These are phyloP conservation scores for Pichia norvegensis DNA, from an alignment of 1,139 yeast species.

Conservation along the genomic window DNA sequence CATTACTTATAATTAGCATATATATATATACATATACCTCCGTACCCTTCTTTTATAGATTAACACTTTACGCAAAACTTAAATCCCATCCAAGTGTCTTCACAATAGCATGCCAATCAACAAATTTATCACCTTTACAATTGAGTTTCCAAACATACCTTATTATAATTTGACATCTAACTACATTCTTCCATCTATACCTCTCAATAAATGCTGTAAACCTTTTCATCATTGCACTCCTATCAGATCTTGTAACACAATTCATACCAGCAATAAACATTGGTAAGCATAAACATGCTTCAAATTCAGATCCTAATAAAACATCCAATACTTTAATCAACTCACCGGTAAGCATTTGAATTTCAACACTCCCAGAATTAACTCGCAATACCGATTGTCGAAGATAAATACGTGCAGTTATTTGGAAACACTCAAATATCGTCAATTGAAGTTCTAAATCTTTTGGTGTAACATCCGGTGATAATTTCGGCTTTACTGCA, in stretches of 20 bases:
- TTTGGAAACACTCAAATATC: conserved; percentile 63
- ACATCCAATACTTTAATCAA: conserved; percentile 52
- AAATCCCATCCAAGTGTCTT: conserved; percentile 69
- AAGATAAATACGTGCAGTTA: conserved; percentile 61
- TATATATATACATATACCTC: not conserved
- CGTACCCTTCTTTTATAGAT: not conserved
- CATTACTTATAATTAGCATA: not conserved
- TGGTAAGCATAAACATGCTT: conserved; percentile 68
- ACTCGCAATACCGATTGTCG: conserved; percentile 54
- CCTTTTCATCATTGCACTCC: conserved; percentile 43
- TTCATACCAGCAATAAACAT: conserved; percentile 70
- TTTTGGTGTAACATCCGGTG: conserved; percentile 38
- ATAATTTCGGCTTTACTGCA: conserved; percentile 48
- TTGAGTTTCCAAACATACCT: conserved; percentile 51
- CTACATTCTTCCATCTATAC: conserved; percentile 62
- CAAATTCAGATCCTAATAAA: conserved; percentile 58
- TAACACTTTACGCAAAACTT: conserved; percentile 52
- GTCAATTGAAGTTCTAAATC: conserved; percentile 64
- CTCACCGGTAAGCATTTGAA: conserved; percentile 51
- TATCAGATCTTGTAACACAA: conserved; percentile 44
- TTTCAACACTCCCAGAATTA: conserved; percentile 58
- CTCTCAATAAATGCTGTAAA: conserved; percentile 50
- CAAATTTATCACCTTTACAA: conserved; percentile 37
- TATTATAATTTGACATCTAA: conserved; percentile 51
- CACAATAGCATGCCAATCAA: conserved; percentile 64